These are phyloP conservation scores for Sporothrix phasma DNA, from an alignment of 2,329 filamentous ascomycete genomes.

Conservation along the genomic window DNA sequence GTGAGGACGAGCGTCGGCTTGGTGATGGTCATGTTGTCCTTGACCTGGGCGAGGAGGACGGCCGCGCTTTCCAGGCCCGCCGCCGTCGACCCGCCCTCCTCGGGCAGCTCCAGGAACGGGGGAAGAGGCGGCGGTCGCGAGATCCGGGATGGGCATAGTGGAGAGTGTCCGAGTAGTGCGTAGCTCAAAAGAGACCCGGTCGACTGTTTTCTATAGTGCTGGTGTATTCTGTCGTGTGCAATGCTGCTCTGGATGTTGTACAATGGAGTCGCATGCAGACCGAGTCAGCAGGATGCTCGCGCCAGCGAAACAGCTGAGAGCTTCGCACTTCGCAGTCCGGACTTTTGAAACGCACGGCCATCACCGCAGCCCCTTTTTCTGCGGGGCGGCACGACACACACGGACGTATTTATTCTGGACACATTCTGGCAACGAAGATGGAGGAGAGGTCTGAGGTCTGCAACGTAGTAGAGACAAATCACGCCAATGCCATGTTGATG, in stretches of 20 bases:
- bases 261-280: neutral
- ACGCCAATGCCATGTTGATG: neutral
- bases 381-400: neutral
- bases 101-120: slow-evolving; percentile 26
- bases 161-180: too few relatives aligned
- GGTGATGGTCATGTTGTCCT: slow-evolving; percentile 39
- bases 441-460: neutral
- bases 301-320: neutral
- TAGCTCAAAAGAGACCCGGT: neutral
- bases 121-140: slow-evolving; percentile 28
- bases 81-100: slow-evolving; percentile 7
- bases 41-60: slow-evolving; percentile 35
- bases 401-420: too few relatives aligned
- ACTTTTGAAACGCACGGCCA: slow-evolving; percentile 12
- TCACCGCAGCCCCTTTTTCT: neutral
- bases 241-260: neutral
- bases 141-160: slow-evolving; percentile 24
- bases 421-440: too few relatives aligned
- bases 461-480: neutral
- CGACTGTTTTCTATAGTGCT: neutral
- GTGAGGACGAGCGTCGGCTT: slow-evolving; percentile 38
- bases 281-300: neutral
- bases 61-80: too few relatives aligned
- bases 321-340: neutral
- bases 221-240: neutral